Evolutionary conservation across 768 basidiomycete genomes (phyloP).

Genomic region (Mycena rebaudengoi): DNA sequence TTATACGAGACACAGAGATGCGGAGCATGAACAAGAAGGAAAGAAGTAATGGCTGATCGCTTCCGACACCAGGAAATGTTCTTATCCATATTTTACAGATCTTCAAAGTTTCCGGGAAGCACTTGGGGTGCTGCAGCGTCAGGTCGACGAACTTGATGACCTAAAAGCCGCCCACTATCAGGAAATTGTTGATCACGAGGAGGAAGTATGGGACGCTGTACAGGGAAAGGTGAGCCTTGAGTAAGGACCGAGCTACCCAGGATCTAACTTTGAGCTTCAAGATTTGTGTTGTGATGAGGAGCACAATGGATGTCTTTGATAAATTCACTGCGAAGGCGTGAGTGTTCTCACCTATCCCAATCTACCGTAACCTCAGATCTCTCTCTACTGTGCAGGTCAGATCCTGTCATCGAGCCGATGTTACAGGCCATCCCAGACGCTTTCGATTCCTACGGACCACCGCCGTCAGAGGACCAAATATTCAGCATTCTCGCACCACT

Average conservation of each 20-base stretch:
- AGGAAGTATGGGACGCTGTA: constrained; percentile 94
- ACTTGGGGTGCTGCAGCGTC: constrained; percentile 78
- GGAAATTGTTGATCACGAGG: constrained; percentile 91
- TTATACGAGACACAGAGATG: constrained; percentile 87
- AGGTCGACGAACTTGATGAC: constrained; percentile 91
- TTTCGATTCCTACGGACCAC: constrained; percentile 91
- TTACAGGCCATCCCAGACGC: constrained; percentile 91
- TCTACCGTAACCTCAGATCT: constrained; percentile 20
- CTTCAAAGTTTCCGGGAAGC: constrained; percentile 90
- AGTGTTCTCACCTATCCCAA: constrained; percentile 41
- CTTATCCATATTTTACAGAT: constrained; percentile 57
- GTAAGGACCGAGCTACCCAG: no score
- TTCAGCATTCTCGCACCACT: constrained; percentile 92
- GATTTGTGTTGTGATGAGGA: constrained; percentile 86
- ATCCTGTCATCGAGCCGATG: constrained; percentile 92
- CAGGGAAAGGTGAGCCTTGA: constrained; percentile 71
- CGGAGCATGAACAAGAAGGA: constrained; percentile 86
- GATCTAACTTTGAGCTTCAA: constrained; percentile 34
- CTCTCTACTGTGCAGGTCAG: constrained; percentile 60
- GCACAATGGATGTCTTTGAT: constrained; percentile 93
- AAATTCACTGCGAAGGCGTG: constrained; percentile 87
- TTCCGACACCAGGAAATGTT: not conserved
- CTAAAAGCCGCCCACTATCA: constrained; percentile 87
- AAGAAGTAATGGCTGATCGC: constrained; percentile 65
- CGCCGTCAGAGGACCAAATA: constrained; percentile 88